Evolutionary conservation across 352 stramenopile genomes (phyloP).

Genomic region (Globisporangium rhizosaccharum): DNA sequence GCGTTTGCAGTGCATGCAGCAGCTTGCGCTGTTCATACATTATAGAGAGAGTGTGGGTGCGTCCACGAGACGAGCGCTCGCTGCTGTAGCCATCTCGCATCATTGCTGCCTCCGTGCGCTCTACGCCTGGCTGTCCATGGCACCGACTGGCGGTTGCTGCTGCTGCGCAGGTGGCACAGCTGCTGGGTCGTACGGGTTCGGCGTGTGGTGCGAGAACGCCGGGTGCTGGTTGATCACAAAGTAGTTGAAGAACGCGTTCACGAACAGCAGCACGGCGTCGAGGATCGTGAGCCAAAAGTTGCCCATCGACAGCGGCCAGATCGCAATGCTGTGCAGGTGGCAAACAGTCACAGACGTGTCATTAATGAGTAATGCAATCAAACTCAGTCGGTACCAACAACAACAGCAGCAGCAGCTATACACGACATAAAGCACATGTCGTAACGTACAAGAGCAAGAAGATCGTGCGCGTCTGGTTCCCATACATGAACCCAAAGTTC

Average conservation of each 20-base stretch:
- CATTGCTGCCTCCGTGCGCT: neutral
- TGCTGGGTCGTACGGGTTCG: constrained; percentile 4
- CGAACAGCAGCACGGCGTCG: constrained; percentile 81
- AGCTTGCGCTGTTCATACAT: neutral
- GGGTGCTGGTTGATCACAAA: constrained; percentile 84
- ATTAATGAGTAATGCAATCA: neutral
- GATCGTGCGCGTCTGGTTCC: constrained; percentile 83
- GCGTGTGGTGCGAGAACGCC: constrained; percentile 40
- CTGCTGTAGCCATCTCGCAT: neutral
- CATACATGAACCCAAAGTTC: constrained; percentile 90
- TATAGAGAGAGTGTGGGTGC: too few relatives aligned
- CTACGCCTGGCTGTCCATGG: constrained; percentile 8
- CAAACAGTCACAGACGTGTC: neutral
- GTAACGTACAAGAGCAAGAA: constrained; percentile 82
- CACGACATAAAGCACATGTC: too few relatives aligned
- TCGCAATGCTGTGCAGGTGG: constrained; percentile 46
- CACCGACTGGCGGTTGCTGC: constrained; percentile 4
- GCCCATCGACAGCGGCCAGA: constrained; percentile 87
- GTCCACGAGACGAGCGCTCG: neutral
- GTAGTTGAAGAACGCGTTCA: constrained; percentile 90
- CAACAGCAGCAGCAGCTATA: neutral
- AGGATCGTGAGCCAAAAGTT: constrained; percentile 88
- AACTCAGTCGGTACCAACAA: neutral
- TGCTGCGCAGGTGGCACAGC: constrained; percentile 4
- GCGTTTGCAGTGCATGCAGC: neutral